Evolutionary conservation across 176 grass and related monocot genomes (phyloP).

Genomic region (Avena eriantha): DNA sequence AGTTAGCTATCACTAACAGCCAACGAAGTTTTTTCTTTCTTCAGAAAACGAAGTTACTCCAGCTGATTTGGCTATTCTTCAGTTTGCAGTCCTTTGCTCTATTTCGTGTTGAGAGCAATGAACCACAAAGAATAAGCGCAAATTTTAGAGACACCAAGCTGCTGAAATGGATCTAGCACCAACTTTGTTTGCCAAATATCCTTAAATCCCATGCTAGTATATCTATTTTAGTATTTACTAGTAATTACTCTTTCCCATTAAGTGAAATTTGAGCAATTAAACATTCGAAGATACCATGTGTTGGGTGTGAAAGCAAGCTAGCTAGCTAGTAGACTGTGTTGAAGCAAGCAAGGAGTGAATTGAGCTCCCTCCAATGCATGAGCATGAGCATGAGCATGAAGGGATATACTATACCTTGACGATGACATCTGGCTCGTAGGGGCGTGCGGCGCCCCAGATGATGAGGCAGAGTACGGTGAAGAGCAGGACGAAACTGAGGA

Average conservation of each 20-base stretch:
- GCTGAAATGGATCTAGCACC: neutral
- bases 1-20: neutral
- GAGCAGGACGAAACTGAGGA: slow-evolving; percentile 78
- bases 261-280: slow-evolving; percentile 7
- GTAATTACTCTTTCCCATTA: neutral
- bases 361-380: neutral
- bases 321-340: neutral
- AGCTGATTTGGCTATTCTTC: slow-evolving; percentile 2
- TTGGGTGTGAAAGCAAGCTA: neutral
- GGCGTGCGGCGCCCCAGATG: slow-evolving; percentile 87
- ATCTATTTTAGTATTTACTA: neutral
- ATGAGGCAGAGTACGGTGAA: slow-evolving; percentile 88
- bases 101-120: slow-evolving; percentile 12
- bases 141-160: neutral
- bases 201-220: neutral
- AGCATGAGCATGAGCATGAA: too few relatives aligned
- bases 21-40: neutral
- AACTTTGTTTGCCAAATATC: neutral
- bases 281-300: neutral
- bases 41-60: neutral
- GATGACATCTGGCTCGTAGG: slow-evolving; percentile 69
- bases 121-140: neutral
- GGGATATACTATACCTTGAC: slow-evolving; percentile 72
- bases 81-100: neutral
- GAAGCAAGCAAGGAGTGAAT: neutral